Base-by-base conservation (phyloP, 208 protist species). In the Acanthamoeba sp. region DNA sequence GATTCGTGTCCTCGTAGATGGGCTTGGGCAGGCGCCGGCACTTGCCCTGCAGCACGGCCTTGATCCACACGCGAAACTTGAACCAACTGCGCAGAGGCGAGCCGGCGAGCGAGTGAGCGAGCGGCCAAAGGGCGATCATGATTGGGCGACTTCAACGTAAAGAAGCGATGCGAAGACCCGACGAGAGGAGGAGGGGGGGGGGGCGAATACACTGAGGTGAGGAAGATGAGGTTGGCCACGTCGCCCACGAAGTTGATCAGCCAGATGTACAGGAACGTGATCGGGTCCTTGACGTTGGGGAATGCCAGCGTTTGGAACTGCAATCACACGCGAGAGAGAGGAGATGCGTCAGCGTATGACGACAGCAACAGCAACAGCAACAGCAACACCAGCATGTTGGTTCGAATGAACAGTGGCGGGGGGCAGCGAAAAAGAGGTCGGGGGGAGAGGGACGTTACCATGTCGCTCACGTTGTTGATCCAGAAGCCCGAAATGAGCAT, bases 401-500 rank as follows among this genome's bases (percentile, higher is more conserved):
- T 16, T 50, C 45, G 45, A 50, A 4, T 50, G 45, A 50, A 4
- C 45, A 57, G 52, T 22, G 18, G 10, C 52, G 7, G 45, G 1
- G 52, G 22, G 52, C 52, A 57, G 16, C 45, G 45, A 50, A 50
- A 14, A 3, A 48, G 42, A 3, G 45, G 20, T 29, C 12, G 42
- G 45, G 5, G 45, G 12, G 34, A 76, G 40, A 73, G 24, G 9
- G 22, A 24, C 22, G 29, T 0, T 59, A 92, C 93, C 59, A 96
- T 91, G 32, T 95, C 92, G 40, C 50, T 64, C 34, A 96, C n/a
- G 55, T 96, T 92, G 69, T 96, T 94, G 16, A 96, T 84, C 95
- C 95, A 96, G n/a, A 96, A 84, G 71, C 95, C 95, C 1, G 82
- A 55, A 32, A 96, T 66, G 12, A 96, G 57, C 95, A 96, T 96